These are phyloP conservation scores for Saturnispora sanitii DNA, from an alignment of 805 yeast species.

Conservation along the genomic window DNA sequence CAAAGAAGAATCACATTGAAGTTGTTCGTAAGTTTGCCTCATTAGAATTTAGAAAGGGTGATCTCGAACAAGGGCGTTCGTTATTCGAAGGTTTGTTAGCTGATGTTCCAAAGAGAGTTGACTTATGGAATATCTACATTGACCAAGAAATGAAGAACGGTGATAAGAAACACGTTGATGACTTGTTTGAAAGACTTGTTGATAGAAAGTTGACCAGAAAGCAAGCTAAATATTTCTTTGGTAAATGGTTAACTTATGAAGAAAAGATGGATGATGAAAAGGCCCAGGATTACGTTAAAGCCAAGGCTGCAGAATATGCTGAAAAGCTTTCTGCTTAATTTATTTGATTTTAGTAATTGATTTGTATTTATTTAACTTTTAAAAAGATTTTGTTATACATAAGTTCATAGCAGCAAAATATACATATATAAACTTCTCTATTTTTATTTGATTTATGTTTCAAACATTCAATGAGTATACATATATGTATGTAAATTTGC, in stretches of 20 bases:
- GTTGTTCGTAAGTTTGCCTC: conserved; percentile 83
- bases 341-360: background rate
- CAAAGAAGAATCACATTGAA: conserved; percentile 67
- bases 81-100: conserved; percentile 85
- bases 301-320: conserved; percentile 72
- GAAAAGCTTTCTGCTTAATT: conserved; percentile 19
- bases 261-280: conserved; percentile 58
- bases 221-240: conserved; percentile 91
- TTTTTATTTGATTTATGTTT: too few relatives aligned
- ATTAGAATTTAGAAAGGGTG: conserved; percentile 79
- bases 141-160: conserved; percentile 80
- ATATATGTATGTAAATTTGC: too few relatives aligned
- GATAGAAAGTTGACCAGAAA: conserved; percentile 62
- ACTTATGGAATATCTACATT: conserved; percentile 89
- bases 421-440: too few relatives aligned
- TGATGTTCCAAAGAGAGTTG: conserved; percentile 86
- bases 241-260: conserved; percentile 81
- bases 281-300: conserved; percentile 75
- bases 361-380: background rate
- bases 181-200: conserved; percentile 73
- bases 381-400: background rate
- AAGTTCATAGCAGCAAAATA: background rate
- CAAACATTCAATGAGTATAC: too few relatives aligned
- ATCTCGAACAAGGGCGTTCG: conserved; percentile 89
- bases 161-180: conserved; percentile 60